Conservation (phyloP, 139 green algal genomes). For the Coccomyxa sp. region DNA sequence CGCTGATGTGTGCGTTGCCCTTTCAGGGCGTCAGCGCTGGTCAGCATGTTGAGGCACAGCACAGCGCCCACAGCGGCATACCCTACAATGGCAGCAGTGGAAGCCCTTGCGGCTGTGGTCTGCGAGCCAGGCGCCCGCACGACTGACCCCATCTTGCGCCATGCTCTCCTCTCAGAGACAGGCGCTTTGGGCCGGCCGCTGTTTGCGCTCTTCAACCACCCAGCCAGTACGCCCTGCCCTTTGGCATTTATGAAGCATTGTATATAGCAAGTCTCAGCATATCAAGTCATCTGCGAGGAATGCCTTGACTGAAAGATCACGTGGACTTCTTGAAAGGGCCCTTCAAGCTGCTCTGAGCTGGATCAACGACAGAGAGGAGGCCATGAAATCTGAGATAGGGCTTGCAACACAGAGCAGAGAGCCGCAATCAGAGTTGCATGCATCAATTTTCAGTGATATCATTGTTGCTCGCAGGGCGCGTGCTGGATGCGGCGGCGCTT, state of each 20-base stretch:
- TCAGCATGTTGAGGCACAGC: constrained; percentile 10
- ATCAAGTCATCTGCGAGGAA: no score
- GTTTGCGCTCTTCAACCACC: constrained; percentile 76
- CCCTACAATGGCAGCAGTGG: constrained; percentile 39
- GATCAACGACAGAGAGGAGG: no score
- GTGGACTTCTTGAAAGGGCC: no score
- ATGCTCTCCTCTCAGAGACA: constrained; percentile 28
- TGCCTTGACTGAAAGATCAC: no score
- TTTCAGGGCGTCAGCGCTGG: constrained; percentile 1
- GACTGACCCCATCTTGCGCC: constrained; percentile 57
- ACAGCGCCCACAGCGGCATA: background rate
- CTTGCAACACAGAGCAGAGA: no score
- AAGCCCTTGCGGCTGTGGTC: constrained; percentile 51
- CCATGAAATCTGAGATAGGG: no score
- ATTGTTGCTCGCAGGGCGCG: background rate
- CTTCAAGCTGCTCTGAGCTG: no score
- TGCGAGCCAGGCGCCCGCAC: constrained; percentile 50
- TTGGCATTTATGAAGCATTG: background rate
- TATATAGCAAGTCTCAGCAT: no score
- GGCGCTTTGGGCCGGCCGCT: constrained; percentile 63
- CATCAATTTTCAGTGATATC: no score
- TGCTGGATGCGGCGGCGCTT: constrained; percentile 37
- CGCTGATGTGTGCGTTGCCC: background rate
- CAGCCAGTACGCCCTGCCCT: constrained; percentile 20
- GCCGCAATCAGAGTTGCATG: no score